Conservation (phyloP, 768 basidiomycete genomes). For the Mrakia blollopis region DNA sequence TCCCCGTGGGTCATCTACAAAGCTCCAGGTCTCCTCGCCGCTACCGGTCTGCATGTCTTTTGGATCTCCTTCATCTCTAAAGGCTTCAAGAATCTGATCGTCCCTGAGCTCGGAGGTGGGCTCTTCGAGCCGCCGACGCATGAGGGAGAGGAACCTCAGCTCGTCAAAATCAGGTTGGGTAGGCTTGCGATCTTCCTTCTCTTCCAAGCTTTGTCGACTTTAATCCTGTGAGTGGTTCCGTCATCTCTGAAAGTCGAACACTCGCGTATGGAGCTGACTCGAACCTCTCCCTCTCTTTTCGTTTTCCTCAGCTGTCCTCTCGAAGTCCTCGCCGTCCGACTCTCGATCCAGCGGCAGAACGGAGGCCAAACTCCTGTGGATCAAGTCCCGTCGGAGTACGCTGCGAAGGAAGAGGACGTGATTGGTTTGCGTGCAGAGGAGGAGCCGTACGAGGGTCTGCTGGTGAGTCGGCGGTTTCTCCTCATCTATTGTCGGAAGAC, state of each 20-base stretch:
- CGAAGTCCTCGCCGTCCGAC: constrained; percentile 26
- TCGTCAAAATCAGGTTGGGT: constrained; percentile 5
- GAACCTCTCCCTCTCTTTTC: neutral
- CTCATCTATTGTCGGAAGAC: too few species aligned
- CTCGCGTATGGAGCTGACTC: too few species aligned
- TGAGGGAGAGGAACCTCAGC: constrained; percentile 16
- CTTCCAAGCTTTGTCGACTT: constrained; percentile 25
- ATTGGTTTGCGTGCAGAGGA: constrained; percentile 20
- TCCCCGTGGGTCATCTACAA: constrained; percentile 6
- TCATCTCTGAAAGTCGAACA: too few species aligned
- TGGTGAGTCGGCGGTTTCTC: neutral
- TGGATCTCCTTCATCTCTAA: constrained; percentile 6
- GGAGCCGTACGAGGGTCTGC: constrained; percentile 19
- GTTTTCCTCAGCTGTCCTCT: constrained; percentile 25
- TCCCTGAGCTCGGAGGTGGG: constrained; percentile 23
- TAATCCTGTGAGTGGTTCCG: constrained; percentile 20
- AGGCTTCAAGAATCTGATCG: constrained; percentile 7
- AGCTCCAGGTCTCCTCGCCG: constrained; percentile 24
- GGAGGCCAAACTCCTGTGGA: neutral
- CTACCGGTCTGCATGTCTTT: constrained; percentile 9
- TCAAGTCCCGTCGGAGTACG: constrained; percentile 16
- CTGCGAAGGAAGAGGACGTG: constrained; percentile 29
- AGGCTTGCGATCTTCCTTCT: constrained; percentile 11
- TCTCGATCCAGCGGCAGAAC: constrained; percentile 29
- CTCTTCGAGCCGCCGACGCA: constrained; percentile 14